Percentiles rank a stretch among this genome's conserved stretches.
These are phyloP conservation scores for Galerina marginata DNA, from an alignment of 768 basidiomycete genomes.

Conservation along the genomic window DNA sequence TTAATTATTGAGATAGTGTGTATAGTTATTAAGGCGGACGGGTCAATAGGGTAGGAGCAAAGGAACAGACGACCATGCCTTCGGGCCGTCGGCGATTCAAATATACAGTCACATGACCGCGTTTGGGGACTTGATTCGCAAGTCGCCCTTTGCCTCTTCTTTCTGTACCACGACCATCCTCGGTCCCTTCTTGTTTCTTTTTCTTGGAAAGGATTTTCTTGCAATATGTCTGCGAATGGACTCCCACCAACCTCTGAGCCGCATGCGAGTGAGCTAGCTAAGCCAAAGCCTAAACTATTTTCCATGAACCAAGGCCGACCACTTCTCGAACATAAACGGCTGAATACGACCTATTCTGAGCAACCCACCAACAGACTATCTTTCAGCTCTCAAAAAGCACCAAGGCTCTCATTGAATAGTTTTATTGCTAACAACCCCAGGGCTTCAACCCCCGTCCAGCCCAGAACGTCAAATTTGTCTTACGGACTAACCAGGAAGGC, in stretches of 20 bases:
- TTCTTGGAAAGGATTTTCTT: constrained; percentile 9
- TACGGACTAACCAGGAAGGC: neutral
- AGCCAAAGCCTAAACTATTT: constrained; percentile 2
- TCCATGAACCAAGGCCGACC: constrained; percentile 1
- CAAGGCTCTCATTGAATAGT: constrained; percentile 15
- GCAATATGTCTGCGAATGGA: constrained; percentile 1
- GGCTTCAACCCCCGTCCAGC: constrained; percentile 10
- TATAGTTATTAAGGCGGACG: too few species aligned
- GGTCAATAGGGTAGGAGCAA: too few species aligned
- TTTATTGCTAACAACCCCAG: constrained; percentile 14
- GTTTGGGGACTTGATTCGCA: too few species aligned
- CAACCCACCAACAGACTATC: neutral
- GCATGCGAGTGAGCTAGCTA: neutral
- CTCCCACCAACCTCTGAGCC: neutral
- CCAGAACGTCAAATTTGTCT: neutral
- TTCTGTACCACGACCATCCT: too few species aligned
- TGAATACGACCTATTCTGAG: neutral
- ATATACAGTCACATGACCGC: too few species aligned
- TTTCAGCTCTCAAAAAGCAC: neutral
- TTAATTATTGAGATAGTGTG: too few species aligned
- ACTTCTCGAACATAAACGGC: neutral
- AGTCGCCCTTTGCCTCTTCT: too few species aligned
- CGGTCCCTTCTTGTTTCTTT: neutral
- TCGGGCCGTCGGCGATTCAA: too few species aligned
- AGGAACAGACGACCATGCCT: too few species aligned